Evolutionary conservation across 768 basidiomycete genomes (phyloP), one percentile per base, ranked within the genome.

Genomic region (Mycena albidolilacea): DNA sequence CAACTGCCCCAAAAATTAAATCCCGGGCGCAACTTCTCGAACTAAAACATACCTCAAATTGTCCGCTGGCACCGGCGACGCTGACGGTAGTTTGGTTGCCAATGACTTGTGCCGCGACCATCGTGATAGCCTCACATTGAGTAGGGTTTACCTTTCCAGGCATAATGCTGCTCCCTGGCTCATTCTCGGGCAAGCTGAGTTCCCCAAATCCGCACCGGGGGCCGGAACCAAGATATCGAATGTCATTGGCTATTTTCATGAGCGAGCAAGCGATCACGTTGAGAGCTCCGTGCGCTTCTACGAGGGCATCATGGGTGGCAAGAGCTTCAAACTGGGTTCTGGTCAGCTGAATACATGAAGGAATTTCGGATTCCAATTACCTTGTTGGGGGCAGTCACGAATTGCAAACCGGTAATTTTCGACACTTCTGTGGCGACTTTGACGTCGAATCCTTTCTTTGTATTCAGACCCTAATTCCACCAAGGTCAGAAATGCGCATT

Each of bases 241-340:
- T 97, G 79, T 99, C 98, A 81, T 99, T 99, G 61, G 97, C 97
- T 79, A 99, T 98, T 89, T 99, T 99, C 96, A 98, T 98, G 76
- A 98, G 85, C 10, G 96, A 98, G 80, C 94, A 95, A n/a, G 98
- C 98, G 67, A 99, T 83, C 55, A 95, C 94, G 83, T 99, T 99
- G 76, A 99, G 89, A 17, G 97, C 97, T 67, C 98, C 98, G 70
- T 98, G 97, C 11, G 97, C 91, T 84, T 99, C 98, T 23, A 99
- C 96, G 68, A 99, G 91, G 7, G 98, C 98, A 82, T 99, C 98
- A 82, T 99, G 98, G n/a, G 95, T 88, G 23, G 98, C 98, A 74
- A 99, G 91, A 10, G 98, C 97, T 83, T 99, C 98, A 77, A 99
- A 99, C 96, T 98, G 73, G 5, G 41, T 58, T 35, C 59, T 67